These are phyloP conservation scores for Colletotrichum euphorbiae DNA, from an alignment of 2,329 filamentous ascomycete genomes.

Conservation along the genomic window DNA sequence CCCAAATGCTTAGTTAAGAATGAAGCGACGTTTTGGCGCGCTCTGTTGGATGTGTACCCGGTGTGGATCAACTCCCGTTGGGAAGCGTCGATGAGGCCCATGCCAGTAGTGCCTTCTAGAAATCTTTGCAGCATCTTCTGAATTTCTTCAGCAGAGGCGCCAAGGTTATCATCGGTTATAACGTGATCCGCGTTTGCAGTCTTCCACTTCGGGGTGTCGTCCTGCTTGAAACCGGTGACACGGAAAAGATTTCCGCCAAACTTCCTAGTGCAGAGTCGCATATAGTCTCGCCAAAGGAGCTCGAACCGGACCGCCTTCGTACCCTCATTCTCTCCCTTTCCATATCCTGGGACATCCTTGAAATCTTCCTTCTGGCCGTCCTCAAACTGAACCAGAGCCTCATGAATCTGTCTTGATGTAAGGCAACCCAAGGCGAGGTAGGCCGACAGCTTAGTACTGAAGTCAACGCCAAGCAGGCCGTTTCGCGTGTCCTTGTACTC, in stretches of 20 bases:
- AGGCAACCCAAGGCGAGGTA: slow-evolving; percentile 79
- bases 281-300: slow-evolving; percentile 83
- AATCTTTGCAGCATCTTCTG: slow-evolving; percentile 67
- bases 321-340: slow-evolving; percentile 77
- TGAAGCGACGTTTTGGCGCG: slow-evolving; percentile 80
- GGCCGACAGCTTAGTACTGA: slow-evolving; percentile 80
- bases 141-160: slow-evolving; percentile 52
- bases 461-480: slow-evolving; percentile 75
- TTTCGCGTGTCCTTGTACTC: slow-evolving; percentile 79
- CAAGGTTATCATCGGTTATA: slow-evolving; percentile 46
- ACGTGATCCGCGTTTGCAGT: slow-evolving; percentile 54
- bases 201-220: slow-evolving; percentile 63
- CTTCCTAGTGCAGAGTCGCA: slow-evolving; percentile 80
- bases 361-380: slow-evolving; percentile 64
- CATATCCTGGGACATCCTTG: slow-evolving; percentile 66
- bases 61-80: slow-evolving; percentile 80
- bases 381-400: slow-evolving; percentile 75
- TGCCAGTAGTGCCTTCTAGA: slow-evolving; percentile 76
- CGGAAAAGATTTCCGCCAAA: slow-evolving; percentile 74
- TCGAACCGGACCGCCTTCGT: slow-evolving; percentile 78
- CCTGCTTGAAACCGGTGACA: slow-evolving; percentile 70
- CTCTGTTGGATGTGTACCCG: slow-evolving; percentile 82
- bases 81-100: slow-evolving; percentile 81
- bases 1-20: slow-evolving; percentile 79
- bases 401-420: slow-evolving; percentile 78